Percentiles rank a stretch among this genome's conserved stretches.
Conservation (phyloP, 768 basidiomycete species). For the Mycena haematopus region DNA sequence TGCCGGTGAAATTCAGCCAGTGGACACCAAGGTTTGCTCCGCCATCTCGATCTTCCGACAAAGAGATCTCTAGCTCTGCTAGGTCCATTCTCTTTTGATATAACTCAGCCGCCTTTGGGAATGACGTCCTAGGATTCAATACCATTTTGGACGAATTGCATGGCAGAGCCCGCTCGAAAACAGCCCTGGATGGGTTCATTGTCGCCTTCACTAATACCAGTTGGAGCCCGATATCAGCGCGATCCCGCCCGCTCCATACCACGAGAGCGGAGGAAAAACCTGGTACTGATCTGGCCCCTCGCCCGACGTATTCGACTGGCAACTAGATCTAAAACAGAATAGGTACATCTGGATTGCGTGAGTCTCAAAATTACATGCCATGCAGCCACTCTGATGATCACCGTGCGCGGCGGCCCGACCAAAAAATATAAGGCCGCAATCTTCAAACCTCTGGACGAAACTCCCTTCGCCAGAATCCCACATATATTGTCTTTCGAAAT, state of each 20-base stretch:
- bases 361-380: conserved; percentile 14
- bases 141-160: neutral
- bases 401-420: conserved; percentile 2
- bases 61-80: neutral
- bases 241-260: conserved; percentile 21
- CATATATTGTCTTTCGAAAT: conserved; percentile 13
- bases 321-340: conserved; percentile 23
- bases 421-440: conserved; percentile 17
- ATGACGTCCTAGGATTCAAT: neutral
- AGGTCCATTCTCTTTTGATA: conserved; percentile 4
- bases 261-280: conserved; percentile 2
- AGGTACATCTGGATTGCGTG: conserved; percentile 8
- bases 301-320: neutral
- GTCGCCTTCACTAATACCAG: conserved; percentile 6
- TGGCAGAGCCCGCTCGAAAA: neutral
- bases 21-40: conserved; percentile 2
- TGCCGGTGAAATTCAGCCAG: conserved; percentile 5
- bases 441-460: neutral
- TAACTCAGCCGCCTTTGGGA: neutral
- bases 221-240: conserved; percentile 12
- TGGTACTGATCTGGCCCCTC: conserved; percentile 10
- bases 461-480: neutral
- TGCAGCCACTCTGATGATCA: conserved; percentile 15
- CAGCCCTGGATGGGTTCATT: conserved; percentile 3
- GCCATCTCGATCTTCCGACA: conserved; percentile 17